Percentiles rank a stretch among this genome's conserved stretches.
Conservation (phyloP, 1,139 yeast genomes). For the Yamadazyma sp. region DNA sequence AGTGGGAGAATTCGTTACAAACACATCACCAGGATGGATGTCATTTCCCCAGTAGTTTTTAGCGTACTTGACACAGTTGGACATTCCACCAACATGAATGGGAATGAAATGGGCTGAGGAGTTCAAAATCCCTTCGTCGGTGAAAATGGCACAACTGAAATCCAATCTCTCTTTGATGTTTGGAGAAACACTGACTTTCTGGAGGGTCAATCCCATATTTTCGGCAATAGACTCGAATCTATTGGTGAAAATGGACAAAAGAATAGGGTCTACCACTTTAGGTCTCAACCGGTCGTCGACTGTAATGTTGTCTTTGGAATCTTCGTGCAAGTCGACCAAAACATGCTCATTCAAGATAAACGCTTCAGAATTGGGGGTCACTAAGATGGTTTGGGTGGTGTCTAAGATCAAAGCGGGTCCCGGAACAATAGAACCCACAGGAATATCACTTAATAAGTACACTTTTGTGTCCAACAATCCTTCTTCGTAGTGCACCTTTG, state of each 20-base stretch:
- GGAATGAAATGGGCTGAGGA: conserved; percentile 90
- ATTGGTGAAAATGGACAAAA: conserved; percentile 75
- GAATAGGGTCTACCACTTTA: conserved; percentile 58
- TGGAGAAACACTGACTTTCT: conserved; percentile 76
- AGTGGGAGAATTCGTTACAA: conserved; percentile 75
- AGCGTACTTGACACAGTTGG: conserved; percentile 70
- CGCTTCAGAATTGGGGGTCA: conserved; percentile 70
- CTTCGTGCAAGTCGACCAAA: conserved; percentile 29
- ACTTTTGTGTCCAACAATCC: conserved; percentile 20
- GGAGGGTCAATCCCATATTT: conserved; percentile 80
- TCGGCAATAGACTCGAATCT: conserved; percentile 86
- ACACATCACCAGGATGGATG: conserved; percentile 65
- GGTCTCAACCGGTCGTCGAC: neutral
- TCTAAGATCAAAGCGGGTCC: conserved; percentile 90
- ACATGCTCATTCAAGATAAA: conserved; percentile 54
- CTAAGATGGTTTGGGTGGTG: conserved; percentile 80
- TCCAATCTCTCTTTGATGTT: conserved; percentile 80
- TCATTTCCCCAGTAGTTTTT: conserved; percentile 60
- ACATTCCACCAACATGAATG: conserved; percentile 83
- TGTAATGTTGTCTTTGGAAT: conserved; percentile 24
- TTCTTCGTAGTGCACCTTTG: conserved; percentile 10
- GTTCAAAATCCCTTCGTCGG: conserved; percentile 68
- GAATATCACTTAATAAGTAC: conserved; percentile 49
- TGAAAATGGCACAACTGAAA: conserved; percentile 81
- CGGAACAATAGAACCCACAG: conserved; percentile 49